phyloP scores from a whole-genome alignment of 1,139 yeast species.

The Debaryomyces sp. region DNA sequence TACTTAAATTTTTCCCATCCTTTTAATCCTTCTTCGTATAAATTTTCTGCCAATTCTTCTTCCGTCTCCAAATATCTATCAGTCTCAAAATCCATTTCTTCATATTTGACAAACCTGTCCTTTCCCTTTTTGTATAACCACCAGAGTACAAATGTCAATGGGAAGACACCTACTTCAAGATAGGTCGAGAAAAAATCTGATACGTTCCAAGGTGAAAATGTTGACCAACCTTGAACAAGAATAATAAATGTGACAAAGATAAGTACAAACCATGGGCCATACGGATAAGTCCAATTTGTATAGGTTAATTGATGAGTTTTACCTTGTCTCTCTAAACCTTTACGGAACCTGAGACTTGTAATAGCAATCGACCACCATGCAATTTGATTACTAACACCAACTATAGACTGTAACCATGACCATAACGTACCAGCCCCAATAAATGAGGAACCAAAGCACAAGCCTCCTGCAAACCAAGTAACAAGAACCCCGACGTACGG shows the following conservation, averaged over 20 bases:
- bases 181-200: conserved; percentile 39
- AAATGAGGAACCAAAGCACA: conserved; percentile 47
- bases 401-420: conserved; percentile 48
- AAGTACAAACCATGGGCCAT: conserved; percentile 44
- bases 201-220: conserved; percentile 53
- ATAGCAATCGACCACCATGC: conserved; percentile 48
- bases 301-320: conserved; percentile 37
- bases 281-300: conserved; percentile 47
- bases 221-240: conserved; percentile 51
- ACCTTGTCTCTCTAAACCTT: conserved; percentile 40
- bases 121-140: conserved; percentile 48
- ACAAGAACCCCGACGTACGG: conserved; percentile 45
- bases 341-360: conserved; percentile 42
- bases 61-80: conserved; percentile 56
- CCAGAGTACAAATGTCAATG: conserved; percentile 37
- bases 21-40: conserved; percentile 38
- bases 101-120: conserved; percentile 49
- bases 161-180: conserved; percentile 43
- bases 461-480: conserved; percentile 46
- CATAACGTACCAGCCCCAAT: conserved; percentile 47
- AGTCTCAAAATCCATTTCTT: conserved; percentile 65
- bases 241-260: conserved; percentile 38
- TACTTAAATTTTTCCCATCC: conserved; percentile 50
- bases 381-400: conserved; percentile 46
- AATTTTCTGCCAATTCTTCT: conserved; percentile 48